Evolutionary conservation across 164 flowering plant species (phyloP).

Genomic region (Vitis riparia): DNA sequence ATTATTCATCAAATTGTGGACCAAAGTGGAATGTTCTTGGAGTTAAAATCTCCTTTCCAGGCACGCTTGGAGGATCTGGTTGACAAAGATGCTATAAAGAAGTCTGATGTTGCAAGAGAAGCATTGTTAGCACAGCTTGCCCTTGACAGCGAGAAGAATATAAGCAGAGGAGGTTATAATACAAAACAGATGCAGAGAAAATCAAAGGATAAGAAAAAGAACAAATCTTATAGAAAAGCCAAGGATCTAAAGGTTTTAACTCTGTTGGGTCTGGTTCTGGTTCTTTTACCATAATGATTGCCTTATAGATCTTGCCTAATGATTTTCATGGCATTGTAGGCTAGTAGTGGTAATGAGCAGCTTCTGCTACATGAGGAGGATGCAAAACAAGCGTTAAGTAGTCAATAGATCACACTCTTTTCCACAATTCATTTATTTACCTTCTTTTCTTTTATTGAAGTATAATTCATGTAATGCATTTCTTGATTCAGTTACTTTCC

Average conservation of each 20-base stretch:
- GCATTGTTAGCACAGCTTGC: constrained; percentile 95
- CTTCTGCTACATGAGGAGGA: constrained; percentile 35
- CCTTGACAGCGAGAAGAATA: constrained; percentile 66
- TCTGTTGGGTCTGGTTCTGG: constrained; percentile 12
- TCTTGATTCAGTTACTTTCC: constrained; percentile 43
- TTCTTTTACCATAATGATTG: constrained; percentile 8
- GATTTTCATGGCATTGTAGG: constrained; percentile 42
- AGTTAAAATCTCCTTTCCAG: constrained; percentile 27
- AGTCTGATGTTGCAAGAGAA: constrained; percentile 97
- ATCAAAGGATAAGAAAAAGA: constrained; percentile 82
- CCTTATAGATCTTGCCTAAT: constrained; percentile 11
- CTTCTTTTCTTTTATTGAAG: neutral
- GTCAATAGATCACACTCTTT: neutral
- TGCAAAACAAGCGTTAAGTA: constrained; percentile 23
- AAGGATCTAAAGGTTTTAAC: constrained; percentile 76
- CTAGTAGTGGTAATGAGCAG: constrained; percentile 37
- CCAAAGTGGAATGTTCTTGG: too few relatives aligned
- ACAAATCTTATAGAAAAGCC: constrained; percentile 59
- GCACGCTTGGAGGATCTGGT: constrained; percentile 87
- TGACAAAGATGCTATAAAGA: constrained; percentile 89
- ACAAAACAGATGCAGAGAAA: constrained; percentile 56
- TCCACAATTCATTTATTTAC: neutral
- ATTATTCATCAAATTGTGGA: too few relatives aligned
- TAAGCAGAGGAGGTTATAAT: constrained; percentile 50
- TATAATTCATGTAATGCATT: constrained; percentile 4